Base-by-base conservation (phyloP, 768 basidiomycete species). In the Lentinula edodes region DNA sequence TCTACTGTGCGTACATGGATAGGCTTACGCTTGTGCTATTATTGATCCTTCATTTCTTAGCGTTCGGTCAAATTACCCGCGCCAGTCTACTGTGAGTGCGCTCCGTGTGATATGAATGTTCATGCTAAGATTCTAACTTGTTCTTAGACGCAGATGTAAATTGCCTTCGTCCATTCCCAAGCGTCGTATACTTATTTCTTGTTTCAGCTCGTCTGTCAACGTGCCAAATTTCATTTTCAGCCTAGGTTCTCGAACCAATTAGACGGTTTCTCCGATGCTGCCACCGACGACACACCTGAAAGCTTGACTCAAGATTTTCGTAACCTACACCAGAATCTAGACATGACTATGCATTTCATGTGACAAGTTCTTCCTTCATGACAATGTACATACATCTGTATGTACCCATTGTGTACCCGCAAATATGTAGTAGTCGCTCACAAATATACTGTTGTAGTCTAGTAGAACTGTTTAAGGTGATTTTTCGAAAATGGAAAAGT, bases 11-110 rank as follows among this genome's bases (percentile, higher is more conserved):
- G 86, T n/a, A 9, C 23, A 5, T 10, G 4, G 20, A 28, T 32
- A 12, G 20, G 10, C 2, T 5, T 42, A 16, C 6, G 2, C 13
- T 3, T 12, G 13, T 41, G 28, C 55, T 7, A 28, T n/a, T 9
- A 12, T 2, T 23, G 0, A 5, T 52, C 5, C 43, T 2, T 43
- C 7, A 16, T 20, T n/a, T 32, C 39, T 43, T 2, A 56, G 55
- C 41, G 55, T 8, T 85, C 87, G 0, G 88, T 89, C 2, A 89
- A 88, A 2, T 85, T 89, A 20, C 87, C 87, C 0, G 88, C 87
- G 0, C 88, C 87, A 0, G 86, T 89, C 0, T 89, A 89, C 62
- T 88, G 87, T 89, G 64, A 68, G 85, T 65, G 51, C 13, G 12
- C n/a, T 48, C 35, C 34, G 16, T 5, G 1, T 42, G 8, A 36